A percentile compares a stretch with the other conserved stretches of the same genome.
phyloP scores from a whole-genome alignment of 129 eudicot species.

The Oenanthe sinensis region DNA sequence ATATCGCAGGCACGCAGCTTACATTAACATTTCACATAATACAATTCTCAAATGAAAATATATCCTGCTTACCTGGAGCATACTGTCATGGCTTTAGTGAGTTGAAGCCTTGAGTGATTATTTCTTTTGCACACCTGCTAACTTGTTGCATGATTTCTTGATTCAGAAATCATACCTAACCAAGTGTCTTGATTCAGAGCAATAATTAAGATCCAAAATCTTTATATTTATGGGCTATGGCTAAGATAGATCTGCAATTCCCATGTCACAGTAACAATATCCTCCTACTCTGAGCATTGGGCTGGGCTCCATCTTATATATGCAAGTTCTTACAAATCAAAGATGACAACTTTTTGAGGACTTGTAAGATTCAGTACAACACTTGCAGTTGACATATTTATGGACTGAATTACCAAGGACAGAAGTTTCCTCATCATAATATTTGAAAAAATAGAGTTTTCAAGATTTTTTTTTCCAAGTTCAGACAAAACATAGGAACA shows the following conservation, averaged over 20 bases:
- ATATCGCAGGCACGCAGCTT: not conserved
- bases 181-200: constrained; percentile 2
- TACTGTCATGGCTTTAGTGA: not conserved
- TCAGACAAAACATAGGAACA: not conserved
- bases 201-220: not conserved
- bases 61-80: not conserved
- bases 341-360: not conserved
- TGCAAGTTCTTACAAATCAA: constrained; percentile 7
- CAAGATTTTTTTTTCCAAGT: not conserved
- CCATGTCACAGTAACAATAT: not conserved
- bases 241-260: not conserved
- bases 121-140: constrained; percentile 9
- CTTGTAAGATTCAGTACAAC: not conserved
- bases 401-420: not conserved
- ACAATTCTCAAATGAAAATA: not conserved
- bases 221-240: not conserved
- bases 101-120: not conserved
- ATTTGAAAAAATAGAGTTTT: not conserved
- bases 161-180: not conserved
- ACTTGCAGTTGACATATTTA: not conserved
- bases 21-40: not conserved
- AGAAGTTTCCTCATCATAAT: not conserved
- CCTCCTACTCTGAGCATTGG: constrained; percentile 8
- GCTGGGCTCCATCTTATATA: constrained; percentile 13
- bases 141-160: not conserved